Base-by-base conservation (phyloP, 768 basidiomycete species). In the Lentinula boryana region DNA sequence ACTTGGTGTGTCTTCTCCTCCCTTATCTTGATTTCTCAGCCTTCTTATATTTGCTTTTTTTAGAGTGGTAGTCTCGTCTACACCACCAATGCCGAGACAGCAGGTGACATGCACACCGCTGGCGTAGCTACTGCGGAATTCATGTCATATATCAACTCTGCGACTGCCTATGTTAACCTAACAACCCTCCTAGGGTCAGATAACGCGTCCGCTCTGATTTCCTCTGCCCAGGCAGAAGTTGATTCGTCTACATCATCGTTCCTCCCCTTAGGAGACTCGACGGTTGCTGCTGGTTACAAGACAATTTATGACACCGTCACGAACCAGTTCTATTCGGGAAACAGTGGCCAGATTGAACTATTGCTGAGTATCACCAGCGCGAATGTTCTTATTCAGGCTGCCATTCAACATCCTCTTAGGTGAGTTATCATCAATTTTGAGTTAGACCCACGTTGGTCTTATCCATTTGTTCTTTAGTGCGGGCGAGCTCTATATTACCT, bases 321-420 rank as follows among this genome's bases (percentile, higher is more conserved):
- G 1, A 70, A 79, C 57, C 73, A 71, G 32, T 64, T 84, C 54
- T 63, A 79, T 56, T 66, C 71, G 6, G 70, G 74, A 6, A 69
- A 71, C 18, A 74, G 81, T 55, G 86, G 81, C 0, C 77, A 83
- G 60, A 72, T 86, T 31, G 88, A 89, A 70, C 72, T 89, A 21
- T 71, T 89, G 40, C 66, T 75, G 66, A 78, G 68, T 65, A 73
- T 73, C 53, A 80, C 76, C 51, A 56, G 70, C 5, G 64, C 75
- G 0, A 71, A 72, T 1, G 62, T 67, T 27, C 72, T 88, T 51
- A 76, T 77, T 4, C 88, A 90, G 67, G 82, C 83, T 5, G 88
- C 84, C 0, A 69, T 81, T 18, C 82, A 82, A 67, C 80, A 79
- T 64, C 82, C 81, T 1, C 74, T 77, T 67, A 79, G 76, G 65